Evolutionary conservation across 371 early-diverging fungal species (phyloP).

Genomic region (Sanchytrium tribonematis): DNA sequence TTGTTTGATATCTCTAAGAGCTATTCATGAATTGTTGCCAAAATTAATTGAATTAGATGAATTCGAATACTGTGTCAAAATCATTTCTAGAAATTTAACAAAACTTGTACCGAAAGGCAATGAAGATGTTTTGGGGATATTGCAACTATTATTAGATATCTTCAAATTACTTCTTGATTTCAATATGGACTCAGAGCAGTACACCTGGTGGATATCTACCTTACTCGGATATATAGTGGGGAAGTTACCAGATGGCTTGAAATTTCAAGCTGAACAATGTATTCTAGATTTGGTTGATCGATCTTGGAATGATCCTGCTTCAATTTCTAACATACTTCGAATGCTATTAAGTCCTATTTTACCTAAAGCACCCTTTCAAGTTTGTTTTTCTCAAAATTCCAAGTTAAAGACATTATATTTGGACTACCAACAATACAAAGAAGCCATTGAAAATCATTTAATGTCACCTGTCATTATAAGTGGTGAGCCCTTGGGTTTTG

Average conservation of each 20-base stretch:
- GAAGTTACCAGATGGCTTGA: not conserved
- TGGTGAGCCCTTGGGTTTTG: no score
- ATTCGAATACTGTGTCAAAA: not conserved
- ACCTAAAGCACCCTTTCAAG: not conserved
- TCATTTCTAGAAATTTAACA: not conserved
- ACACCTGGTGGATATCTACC: not conserved
- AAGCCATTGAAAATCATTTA: no score
- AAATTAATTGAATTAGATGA: not conserved
- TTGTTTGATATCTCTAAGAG: not conserved
- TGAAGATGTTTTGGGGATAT: not conserved
- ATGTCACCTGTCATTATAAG: no score
- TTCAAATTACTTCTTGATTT: not conserved
- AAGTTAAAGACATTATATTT: not conserved
- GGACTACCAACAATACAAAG: no score
- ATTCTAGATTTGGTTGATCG: not conserved
- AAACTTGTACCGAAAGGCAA: not conserved
- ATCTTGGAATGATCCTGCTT: not conserved
- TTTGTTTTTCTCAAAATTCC: not conserved
- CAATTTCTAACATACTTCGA: not conserved
- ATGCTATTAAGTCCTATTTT: not conserved
- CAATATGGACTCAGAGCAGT: not conserved
- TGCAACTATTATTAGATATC: not conserved
- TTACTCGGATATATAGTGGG: not conserved
- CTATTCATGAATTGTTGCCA: not conserved
- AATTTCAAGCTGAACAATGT: not conserved